Evolutionary conservation across 2,329 filamentous ascomycete genomes (phyloP).

Genomic region (Clathrospora elynae): DNA sequence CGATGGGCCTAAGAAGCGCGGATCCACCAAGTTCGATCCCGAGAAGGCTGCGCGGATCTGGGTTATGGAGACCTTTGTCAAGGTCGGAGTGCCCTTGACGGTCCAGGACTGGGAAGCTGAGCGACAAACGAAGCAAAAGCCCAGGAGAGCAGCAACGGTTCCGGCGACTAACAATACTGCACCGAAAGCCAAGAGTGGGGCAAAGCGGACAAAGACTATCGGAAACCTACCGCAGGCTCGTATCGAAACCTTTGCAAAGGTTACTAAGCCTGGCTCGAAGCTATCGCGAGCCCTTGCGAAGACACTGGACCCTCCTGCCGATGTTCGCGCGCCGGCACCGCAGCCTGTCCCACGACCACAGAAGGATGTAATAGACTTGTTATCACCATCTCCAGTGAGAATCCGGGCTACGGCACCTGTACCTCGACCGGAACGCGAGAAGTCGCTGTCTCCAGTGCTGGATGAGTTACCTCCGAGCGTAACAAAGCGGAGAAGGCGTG

Average conservation of each 20-base stretch:
- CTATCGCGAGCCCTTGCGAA: conserved; percentile 27
- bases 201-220: conserved; percentile 30
- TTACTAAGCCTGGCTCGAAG: conserved; percentile 43
- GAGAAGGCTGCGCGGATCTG: conserved; percentile 68
- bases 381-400: conserved; percentile 38
- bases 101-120: conserved; percentile 67
- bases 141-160: conserved; percentile 27
- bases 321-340: neutral
- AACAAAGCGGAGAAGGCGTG: conserved; percentile 37
- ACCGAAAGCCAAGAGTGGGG: conserved; percentile 26
- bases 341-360: conserved; percentile 5
- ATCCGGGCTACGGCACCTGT: conserved; percentile 1
- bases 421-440: conserved; percentile 13
- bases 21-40: conserved; percentile 65
- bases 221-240: conserved; percentile 26
- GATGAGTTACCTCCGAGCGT: conserved; percentile 37
- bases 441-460: conserved; percentile 25
- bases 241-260: conserved; percentile 41
- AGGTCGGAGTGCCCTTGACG: conserved; percentile 67
- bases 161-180: conserved; percentile 27
- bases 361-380: conserved; percentile 30
- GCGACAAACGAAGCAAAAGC: conserved; percentile 28
- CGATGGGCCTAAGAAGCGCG: conserved; percentile 52
- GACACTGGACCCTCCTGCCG: conserved; percentile 14
- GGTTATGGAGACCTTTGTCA: conserved; percentile 69